Conservation (phyloP, 208 protist genomes). For the Strigomonas galati region DNA sequence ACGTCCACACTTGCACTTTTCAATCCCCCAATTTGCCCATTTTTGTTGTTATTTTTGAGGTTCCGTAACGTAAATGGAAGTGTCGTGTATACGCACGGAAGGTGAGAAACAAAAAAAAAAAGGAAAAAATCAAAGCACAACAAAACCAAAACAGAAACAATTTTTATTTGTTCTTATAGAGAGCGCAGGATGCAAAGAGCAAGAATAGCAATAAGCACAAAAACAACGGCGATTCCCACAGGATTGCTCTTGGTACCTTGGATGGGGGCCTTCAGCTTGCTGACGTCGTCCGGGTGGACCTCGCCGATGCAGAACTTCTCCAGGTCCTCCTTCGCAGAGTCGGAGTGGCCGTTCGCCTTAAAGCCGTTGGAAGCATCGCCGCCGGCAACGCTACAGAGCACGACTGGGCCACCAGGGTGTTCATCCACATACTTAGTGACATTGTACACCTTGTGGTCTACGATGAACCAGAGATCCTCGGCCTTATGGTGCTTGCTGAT, state of each 20-base stretch:
- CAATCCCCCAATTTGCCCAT: not conserved
- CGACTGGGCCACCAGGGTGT: slow-evolving; percentile 72
- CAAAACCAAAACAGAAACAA: not conserved
- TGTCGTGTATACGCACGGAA: not conserved
- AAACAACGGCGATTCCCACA: slow-evolving; percentile 28
- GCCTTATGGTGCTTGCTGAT: slow-evolving; percentile 50
- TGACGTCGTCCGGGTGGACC: slow-evolving; percentile 32
- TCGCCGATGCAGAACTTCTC: slow-evolving; percentile 57
- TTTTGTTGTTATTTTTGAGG: not conserved
- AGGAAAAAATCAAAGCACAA: not conserved
- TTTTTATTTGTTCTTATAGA: slow-evolving; percentile 1
- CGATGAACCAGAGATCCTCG: slow-evolving; percentile 67
- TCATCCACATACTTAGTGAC: slow-evolving; percentile 61
- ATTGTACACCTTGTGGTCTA: slow-evolving; percentile 77
- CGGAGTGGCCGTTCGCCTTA: slow-evolving; percentile 56
- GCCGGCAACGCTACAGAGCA: slow-evolving; percentile 53
- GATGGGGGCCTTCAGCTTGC: slow-evolving; percentile 26
- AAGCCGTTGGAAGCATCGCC: slow-evolving; percentile 68
- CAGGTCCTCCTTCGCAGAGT: slow-evolving; percentile 41
- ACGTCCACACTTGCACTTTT: slow-evolving; percentile 2
- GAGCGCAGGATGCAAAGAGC: slow-evolving; percentile 22
- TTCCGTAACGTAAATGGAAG: not conserved
- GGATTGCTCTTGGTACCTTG: slow-evolving; percentile 19
- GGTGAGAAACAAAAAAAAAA: slow-evolving; percentile 2
- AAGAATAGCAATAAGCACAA: slow-evolving; percentile 23